Evolutionary conservation across 306 rosid genomes (phyloP), one percentile per base, ranked within the genome.

Genomic region (Pterocarpus santalinus): DNA sequence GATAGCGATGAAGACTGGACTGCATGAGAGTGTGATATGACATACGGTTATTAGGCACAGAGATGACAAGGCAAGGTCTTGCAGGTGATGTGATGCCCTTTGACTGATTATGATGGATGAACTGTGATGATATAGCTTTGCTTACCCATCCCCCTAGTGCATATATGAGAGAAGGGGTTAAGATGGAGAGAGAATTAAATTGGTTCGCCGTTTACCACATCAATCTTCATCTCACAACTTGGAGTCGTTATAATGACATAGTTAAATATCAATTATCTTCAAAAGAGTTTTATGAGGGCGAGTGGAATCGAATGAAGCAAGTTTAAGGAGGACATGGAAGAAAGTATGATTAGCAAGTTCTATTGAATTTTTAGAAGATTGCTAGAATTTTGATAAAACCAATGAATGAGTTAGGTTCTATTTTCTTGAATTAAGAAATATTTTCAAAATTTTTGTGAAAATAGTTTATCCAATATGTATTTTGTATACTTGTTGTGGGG

Each of bases 1-100:
- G 88, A 38, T 78, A 90, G 88, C n/a, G 95, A 92, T 73, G 95
- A 90, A 73, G 97, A 92, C 55, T 90, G 97, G 97, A 62, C 87
- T 65, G 89, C 83, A 62, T 92, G 84, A 90, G 82, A 38, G 28
- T 30, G 8, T 61, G 49, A 78, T 78, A 64, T 28, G 38, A 69
- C 60, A 79, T 82, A 14, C 46, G 57, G 49, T 16, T 75, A 44
- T 52, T 36, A 57, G 57, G 61, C 68, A 32, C 44, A 71, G 68
- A 49, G 77, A 73, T 73, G 17, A 22, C 22, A 68, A 43, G 56
- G 47, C 68, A 73, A 69, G 33, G 66, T 28, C 66, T 35, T 14
- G 62, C 68, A 43, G 55, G 73, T 63, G 66, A 69, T 16, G 63
- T 22, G 78, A 34, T 68, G 60, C 65, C 65, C 52, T 80, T 65